Conservation (phyloP, 371 early-diverging fungal genomes). For the Vairimorpha ceranae region DNA sequence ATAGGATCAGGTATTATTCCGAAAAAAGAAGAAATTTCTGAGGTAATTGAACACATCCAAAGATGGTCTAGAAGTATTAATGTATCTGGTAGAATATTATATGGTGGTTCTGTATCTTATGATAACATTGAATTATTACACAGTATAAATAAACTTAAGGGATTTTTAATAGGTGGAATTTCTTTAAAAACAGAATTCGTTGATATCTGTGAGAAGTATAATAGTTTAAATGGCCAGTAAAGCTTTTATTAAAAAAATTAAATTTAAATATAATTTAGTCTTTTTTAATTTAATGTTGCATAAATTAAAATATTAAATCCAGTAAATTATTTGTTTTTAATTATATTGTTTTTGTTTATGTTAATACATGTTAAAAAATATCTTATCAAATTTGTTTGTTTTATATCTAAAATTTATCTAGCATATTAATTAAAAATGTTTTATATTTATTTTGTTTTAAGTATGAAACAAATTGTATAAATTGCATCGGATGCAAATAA, state of each 20-base stretch:
- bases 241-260: too few species aligned
- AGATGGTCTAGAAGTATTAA: slow-evolving; percentile 18
- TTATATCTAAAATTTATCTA: too few species aligned
- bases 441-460: too few species aligned
- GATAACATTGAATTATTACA: slow-evolving; percentile 69
- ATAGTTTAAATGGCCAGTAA: not conserved
- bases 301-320: too few species aligned
- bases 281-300: too few species aligned
- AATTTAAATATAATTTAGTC: too few species aligned
- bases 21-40: slow-evolving; percentile 71
- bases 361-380: too few species aligned
- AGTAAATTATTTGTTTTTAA: too few species aligned
- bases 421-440: too few species aligned
- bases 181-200: slow-evolving; percentile 69
- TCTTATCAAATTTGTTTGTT: too few species aligned
- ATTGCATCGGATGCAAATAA: not conserved
- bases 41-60: slow-evolving; percentile 42
- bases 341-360: too few species aligned
- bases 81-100: slow-evolving; percentile 73
- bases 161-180: slow-evolving; percentile 97
- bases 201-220: not conserved
- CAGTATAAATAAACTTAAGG: slow-evolving; percentile 78
- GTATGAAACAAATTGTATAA: slow-evolving; percentile 14
- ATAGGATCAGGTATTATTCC: slow-evolving; percentile 95
- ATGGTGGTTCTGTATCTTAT: slow-evolving; percentile 84